Evolutionary conservation across 1,284 basidiomycete species (phyloP), one percentile per base, ranked within the genome.

Genomic region (Lentinula novae-zelandiae): DNA sequence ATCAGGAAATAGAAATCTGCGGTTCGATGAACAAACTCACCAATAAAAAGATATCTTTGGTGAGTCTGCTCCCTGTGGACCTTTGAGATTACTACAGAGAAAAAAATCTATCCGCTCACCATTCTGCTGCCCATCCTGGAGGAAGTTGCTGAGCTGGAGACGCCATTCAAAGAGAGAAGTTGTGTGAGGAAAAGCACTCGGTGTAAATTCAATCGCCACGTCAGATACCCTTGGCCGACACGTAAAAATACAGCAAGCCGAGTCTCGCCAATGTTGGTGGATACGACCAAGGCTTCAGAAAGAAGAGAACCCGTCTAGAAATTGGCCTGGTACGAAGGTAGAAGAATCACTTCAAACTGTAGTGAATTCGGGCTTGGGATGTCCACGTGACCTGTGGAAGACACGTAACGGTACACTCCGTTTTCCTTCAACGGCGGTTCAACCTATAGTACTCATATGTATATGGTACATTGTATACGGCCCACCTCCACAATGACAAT

Each of bases 91-190:
- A 44, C 48, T 17, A n/a, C 27, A 49, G 40, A 13, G 48, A 20
- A 34, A 5, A 27, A 20, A 34, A 15, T 38, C 13, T 17, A 27
- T 9, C 54, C 49, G 70, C 81, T 67, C 71, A 92, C 93, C 94
- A 96, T 80, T 95, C 90, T 70, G 92, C 87, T 66, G 83, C 81
- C 94, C 94, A 96, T 57, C 94, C 95, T 64, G 89, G 89, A 64
- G 94, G 94, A 53, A 96, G 78, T 72, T 90, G 85, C 70, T 86
- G 82, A 64, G 77, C 76, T 65, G 86, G 85, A 65, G 86, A 83
- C 60, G 87, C 82, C 89, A 91, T 90, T 60, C 61, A 53, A 17
- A 34, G 7, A 38, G 12, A 15, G 9, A 38, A 20, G 33, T 33
- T 31, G 34, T 39, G n/a, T 52, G 22, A 40, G 31, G 57, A 50